These are phyloP conservation scores for Raffaelea ambrosiae DNA, from an alignment of 2,329 filamentous ascomycete genomes.

Conservation along the genomic window DNA sequence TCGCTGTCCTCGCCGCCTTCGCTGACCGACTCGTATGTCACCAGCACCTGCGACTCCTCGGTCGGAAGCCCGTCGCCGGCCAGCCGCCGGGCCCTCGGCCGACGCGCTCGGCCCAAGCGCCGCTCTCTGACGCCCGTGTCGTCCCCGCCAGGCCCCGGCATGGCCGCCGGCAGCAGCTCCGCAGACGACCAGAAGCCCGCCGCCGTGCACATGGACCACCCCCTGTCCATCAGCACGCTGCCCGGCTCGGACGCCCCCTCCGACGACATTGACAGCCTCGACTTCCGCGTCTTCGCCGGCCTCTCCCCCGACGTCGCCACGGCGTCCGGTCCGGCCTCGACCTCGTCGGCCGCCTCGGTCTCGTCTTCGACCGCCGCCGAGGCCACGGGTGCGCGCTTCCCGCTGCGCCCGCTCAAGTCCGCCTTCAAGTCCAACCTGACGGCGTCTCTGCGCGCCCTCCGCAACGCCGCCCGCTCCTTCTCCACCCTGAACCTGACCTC, in stretches of 20 bases:
- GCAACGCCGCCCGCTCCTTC: slow-evolving; percentile 55
- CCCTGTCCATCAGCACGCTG: slow-evolving; percentile 30
- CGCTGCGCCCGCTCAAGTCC: slow-evolving; percentile 40
- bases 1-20: too few relatives aligned
- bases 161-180: too few relatives aligned
- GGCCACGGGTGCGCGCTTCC: slow-evolving; percentile 9
- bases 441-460: slow-evolving; percentile 55
- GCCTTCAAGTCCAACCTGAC: slow-evolving; percentile 64
- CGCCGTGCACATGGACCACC: slow-evolving; percentile 16
- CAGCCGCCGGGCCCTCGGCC: not conserved
- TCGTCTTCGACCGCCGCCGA: not conserved
- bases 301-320: slow-evolving; percentile 11
- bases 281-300: slow-evolving; percentile 38
- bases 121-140: slow-evolving; percentile 47
- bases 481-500: slow-evolving; percentile 55
- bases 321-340: not conserved
- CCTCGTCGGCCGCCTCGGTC: too few relatives aligned
- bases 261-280: slow-evolving; percentile 34
- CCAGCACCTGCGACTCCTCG: slow-evolving; percentile 32
- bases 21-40: slow-evolving; percentile 44
- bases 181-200: too few relatives aligned
- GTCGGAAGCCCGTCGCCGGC: slow-evolving; percentile 31
- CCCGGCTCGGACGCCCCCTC: slow-evolving; percentile 24
- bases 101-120: slow-evolving; percentile 26
- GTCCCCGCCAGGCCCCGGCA: slow-evolving; percentile 38